phyloP scores from a whole-genome alignment of 2,329 filamentous ascomycete genomes.

The Purpureocillium lavendulum region DNA sequence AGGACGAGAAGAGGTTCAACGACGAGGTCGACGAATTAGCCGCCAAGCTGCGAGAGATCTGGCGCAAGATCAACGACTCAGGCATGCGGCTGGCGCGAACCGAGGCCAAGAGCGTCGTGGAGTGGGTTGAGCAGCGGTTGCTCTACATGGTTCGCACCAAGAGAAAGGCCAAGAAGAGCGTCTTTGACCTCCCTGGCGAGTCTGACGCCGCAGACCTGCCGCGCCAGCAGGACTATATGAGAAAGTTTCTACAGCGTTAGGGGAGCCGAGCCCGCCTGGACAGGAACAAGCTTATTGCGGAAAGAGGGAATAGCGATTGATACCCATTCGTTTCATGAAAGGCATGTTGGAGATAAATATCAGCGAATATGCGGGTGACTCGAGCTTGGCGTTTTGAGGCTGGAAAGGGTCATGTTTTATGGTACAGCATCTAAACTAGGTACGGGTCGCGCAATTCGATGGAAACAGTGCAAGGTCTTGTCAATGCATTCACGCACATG shows the following conservation, averaged over 20 bases:
- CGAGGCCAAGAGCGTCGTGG: slow-evolving; percentile 68
- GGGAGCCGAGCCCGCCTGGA: slow-evolving; percentile 4
- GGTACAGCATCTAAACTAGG: slow-evolving; percentile 25
- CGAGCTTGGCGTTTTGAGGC: no score
- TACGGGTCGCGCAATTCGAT: slow-evolving; percentile 12
- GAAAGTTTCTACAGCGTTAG: slow-evolving; percentile 31
- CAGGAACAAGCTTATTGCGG: slow-evolving; percentile 13
- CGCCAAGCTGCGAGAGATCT: slow-evolving; percentile 46
- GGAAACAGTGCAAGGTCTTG: slow-evolving; percentile 15
- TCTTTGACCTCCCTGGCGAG: slow-evolving; percentile 32
- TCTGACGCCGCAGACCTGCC: slow-evolving; percentile 29
- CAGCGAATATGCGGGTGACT: no score
- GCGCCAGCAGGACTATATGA: slow-evolving; percentile 42
- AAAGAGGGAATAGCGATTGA: slow-evolving; percentile 8
- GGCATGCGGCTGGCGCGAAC: slow-evolving; percentile 65
- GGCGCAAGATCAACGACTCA: slow-evolving; percentile 60
- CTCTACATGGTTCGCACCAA: slow-evolving; percentile 62
- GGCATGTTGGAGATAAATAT: no score
- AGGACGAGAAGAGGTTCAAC: slow-evolving; percentile 51
- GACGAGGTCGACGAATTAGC: slow-evolving; percentile 59
- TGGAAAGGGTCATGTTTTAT: slow-evolving; percentile 7
- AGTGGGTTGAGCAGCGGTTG: slow-evolving; percentile 67
- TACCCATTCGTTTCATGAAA: not conserved
- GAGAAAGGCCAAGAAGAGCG: slow-evolving; percentile 42
- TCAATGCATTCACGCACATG: slow-evolving; percentile 7